These are phyloP conservation scores for Pilasporangium apinafurcum DNA, from an alignment of 352 stramenopile genomes.

Conservation along the genomic window DNA sequence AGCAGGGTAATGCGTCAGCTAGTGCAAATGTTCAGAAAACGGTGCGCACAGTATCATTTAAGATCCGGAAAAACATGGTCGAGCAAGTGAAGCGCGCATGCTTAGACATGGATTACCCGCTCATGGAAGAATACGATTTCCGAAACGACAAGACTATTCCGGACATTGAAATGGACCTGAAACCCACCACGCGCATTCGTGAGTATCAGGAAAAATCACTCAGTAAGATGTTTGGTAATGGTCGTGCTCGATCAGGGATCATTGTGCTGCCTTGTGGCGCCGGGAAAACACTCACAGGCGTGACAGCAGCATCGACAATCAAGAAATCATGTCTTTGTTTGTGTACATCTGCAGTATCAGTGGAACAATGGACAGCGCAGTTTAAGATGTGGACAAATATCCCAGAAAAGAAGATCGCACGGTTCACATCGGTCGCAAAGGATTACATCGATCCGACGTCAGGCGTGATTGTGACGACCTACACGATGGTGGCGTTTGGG, in stretches of 20 bases:
- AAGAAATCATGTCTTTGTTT: constrained; percentile 98
- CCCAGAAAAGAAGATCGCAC: constrained; percentile 77
- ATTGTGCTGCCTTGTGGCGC: constrained; percentile 99
- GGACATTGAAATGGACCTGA: constrained; percentile 84
- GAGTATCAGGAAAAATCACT: constrained; percentile 98
- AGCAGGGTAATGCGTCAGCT: constrained; percentile 4
- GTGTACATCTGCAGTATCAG: constrained; percentile 96
- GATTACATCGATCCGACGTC: constrained; percentile 79
- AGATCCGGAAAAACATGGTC: constrained; percentile 84
- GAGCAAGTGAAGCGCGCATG: constrained; percentile 94
- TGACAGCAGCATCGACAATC: constrained; percentile 95
- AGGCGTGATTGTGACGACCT: constrained; percentile 96
- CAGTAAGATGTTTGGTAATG: constrained; percentile 99
- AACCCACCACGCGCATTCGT: constrained; percentile 91
- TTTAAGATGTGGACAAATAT: constrained; percentile 98
- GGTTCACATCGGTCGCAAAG: constrained; percentile 78
- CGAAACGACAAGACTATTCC: constrained; percentile 84
- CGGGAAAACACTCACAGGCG: constrained; percentile 79
- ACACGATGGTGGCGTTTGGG: constrained; percentile 96
- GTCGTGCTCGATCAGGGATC: constrained; percentile 97
- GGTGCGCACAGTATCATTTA: constrained; percentile 77
- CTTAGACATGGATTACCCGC: constrained; percentile 95
- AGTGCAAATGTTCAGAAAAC: constrained; percentile 43
- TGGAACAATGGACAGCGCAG: constrained; percentile 98
- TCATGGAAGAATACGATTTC: constrained; percentile 99